Conservation (phyloP, 2,329 filamentous ascomycete species). For the Didymellaceae sp. region DNA sequence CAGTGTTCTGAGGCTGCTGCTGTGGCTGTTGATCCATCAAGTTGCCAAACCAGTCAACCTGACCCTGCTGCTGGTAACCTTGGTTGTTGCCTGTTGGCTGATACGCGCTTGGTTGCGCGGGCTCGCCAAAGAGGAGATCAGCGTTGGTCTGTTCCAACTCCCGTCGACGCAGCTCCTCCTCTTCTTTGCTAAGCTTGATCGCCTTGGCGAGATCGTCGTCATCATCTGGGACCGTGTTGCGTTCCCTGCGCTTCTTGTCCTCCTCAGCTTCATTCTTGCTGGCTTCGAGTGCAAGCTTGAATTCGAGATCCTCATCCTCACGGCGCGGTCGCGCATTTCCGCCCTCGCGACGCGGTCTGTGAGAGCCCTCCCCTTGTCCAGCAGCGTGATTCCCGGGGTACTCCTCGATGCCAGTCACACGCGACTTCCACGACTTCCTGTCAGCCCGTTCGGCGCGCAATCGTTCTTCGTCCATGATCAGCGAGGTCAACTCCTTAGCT, state of each 20-base stretch:
- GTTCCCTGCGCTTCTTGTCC: slow-evolving; percentile 74
- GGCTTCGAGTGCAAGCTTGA: slow-evolving; percentile 87
- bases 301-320: slow-evolving; percentile 84
- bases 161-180: slow-evolving; percentile 85
- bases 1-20: slow-evolving; percentile 68
- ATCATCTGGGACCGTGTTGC: slow-evolving; percentile 51
- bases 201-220: slow-evolving; percentile 95
- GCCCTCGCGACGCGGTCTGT: slow-evolving; percentile 48
- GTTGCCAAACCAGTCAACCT: slow-evolving; percentile 97
- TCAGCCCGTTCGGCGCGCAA: slow-evolving; percentile 88
- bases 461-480: slow-evolving; percentile 93
- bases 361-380: slow-evolving; percentile 44
- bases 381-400: slow-evolving; percentile 58
- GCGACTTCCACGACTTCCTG: slow-evolving; percentile 94
- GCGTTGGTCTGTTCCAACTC: slow-evolving; percentile 89
- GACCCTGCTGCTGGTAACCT: slow-evolving; percentile 94
- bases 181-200: slow-evolving; percentile 91
- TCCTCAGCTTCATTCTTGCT: slow-evolving; percentile 96
- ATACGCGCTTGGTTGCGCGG: slow-evolving; percentile 68
- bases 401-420: slow-evolving; percentile 92
- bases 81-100: slow-evolving; percentile 93
- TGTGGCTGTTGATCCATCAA: slow-evolving; percentile 73
- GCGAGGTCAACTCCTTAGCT: slow-evolving; percentile 90
- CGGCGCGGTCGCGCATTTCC: slow-evolving; percentile 51
- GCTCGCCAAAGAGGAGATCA: slow-evolving; percentile 86